Conservation (phyloP, 139 green algal genomes). For the Chlamydomonas sp. region DNA sequence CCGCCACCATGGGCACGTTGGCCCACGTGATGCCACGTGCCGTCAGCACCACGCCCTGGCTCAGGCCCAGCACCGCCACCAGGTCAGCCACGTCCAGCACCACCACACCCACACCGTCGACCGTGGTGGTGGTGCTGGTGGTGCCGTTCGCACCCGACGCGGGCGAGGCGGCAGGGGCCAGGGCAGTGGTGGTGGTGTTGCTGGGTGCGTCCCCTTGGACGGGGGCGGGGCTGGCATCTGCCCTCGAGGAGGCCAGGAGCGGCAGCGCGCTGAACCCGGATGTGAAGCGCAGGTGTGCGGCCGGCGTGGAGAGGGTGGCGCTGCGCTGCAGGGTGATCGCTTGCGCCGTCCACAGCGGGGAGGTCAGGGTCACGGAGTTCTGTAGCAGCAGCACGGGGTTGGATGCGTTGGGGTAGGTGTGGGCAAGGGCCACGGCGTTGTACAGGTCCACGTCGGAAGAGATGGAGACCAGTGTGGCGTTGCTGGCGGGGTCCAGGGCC, state of each 20-base stretch:
- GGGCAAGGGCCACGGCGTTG: slow-evolving; percentile 12
- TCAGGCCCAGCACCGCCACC: background rate
- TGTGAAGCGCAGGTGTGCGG: background rate
- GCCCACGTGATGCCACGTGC: background rate
- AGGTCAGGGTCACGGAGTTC: background rate
- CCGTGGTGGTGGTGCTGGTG: background rate
- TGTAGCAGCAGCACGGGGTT: background rate
- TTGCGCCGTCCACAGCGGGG: slow-evolving; percentile 19
- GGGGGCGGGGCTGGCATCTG: no score
- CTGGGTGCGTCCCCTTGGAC: no score
- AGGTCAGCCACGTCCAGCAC: background rate
- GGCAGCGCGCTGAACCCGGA: background rate
- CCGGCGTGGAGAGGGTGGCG: background rate
- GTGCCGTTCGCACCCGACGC: no score
- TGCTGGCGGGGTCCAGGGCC: background rate
- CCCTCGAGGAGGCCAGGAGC: background rate
- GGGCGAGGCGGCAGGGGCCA: no score
- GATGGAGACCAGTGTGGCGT: background rate
- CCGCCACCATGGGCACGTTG: slow-evolving; percentile 14
- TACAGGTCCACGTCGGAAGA: slow-evolving; percentile 13
- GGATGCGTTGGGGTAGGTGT: background rate
- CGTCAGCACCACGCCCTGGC: background rate
- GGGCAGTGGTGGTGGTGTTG: no score
- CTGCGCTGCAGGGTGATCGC: background rate
- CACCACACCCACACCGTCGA: background rate